Conservation (phyloP, 306 rosid species). For the Dicorynia guianensis region DNA sequence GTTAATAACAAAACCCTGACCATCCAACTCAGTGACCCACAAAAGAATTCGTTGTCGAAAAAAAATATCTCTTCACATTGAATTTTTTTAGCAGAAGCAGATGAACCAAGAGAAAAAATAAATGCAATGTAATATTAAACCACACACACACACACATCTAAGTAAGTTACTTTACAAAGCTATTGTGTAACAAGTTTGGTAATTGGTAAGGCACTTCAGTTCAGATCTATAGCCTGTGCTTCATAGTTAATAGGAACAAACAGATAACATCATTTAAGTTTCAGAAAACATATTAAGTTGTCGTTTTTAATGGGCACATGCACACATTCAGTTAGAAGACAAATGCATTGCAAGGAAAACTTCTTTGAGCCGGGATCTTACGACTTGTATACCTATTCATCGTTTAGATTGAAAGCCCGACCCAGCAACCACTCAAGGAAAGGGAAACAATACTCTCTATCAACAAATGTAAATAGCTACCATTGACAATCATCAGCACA, state of each 20-base stretch:
- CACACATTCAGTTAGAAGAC: not conserved
- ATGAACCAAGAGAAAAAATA: too few species aligned
- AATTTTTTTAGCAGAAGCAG: too few species aligned
- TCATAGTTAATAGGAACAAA: too few species aligned
- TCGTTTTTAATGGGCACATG: too few species aligned
- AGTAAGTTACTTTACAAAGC: not conserved
- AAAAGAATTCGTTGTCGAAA: not conserved
- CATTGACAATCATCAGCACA: not conserved
- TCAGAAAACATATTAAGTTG: too few species aligned
- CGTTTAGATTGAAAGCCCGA: not conserved
- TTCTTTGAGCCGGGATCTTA: not conserved
- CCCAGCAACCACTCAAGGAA: not conserved
- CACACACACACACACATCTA: too few species aligned
- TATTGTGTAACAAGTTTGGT: not conserved
- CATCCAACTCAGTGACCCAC: not conserved
- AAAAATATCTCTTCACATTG: too few species aligned
- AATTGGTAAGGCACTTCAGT: not conserved
- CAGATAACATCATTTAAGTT: too few species aligned
- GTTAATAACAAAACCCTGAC: not conserved
- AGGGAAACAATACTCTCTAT: not conserved
- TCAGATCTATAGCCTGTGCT: too few species aligned
- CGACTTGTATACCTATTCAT: not conserved
- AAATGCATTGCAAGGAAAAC: not conserved
- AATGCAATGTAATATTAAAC: too few species aligned
- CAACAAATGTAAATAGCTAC: not conserved